phyloP scores from a whole-genome alignment of 2,329 filamentous ascomycete species.

The Ilyonectria mors-panacis region DNA sequence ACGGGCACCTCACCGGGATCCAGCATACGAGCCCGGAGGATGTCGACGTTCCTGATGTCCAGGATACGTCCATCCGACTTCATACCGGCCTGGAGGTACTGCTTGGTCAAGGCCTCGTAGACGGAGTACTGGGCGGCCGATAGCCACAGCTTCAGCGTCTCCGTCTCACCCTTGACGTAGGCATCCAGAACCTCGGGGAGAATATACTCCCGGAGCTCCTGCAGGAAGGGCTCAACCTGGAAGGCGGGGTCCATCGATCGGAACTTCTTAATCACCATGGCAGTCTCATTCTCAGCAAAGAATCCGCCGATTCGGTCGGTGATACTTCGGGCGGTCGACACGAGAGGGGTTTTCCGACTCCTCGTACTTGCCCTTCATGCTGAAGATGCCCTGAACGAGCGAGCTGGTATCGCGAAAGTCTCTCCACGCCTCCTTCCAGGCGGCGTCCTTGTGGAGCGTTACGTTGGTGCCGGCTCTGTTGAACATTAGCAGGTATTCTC shows the following conservation, averaged over 20 bases:
- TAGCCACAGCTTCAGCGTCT: slow-evolving; percentile 94
- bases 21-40: slow-evolving; percentile 83
- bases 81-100: slow-evolving; percentile 93
- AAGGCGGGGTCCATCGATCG: slow-evolving; percentile 95
- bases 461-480: slow-evolving; percentile 91
- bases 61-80: slow-evolving; percentile 96
- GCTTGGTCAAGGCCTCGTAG: slow-evolving; percentile 95
- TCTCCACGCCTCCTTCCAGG: slow-evolving; percentile 98
- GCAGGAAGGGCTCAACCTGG: slow-evolving; percentile 94
- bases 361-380: slow-evolving; percentile 88
- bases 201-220: slow-evolving; percentile 97
- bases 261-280: slow-evolving; percentile 98
- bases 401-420: slow-evolving; percentile 93
- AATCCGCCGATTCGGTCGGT: slow-evolving; percentile 94
- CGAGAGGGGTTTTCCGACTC: slow-evolving; percentile 98
- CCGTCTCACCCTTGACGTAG: slow-evolving; percentile 95
- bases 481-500: slow-evolving; percentile 49
- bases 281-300: slow-evolving; percentile 98
- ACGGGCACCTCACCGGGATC: slow-evolving; percentile 92
- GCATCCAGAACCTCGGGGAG: slow-evolving; percentile 97
- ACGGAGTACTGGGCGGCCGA: slow-evolving; percentile 97
- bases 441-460: slow-evolving; percentile 95
- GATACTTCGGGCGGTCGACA: slow-evolving; percentile 93
- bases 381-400: slow-evolving; percentile 89
- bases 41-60: slow-evolving; percentile 95